phyloP scores from a whole-genome alignment of 2,329 filamentous ascomycete genomes.

The Plectosphaerella cucumerina region DNA sequence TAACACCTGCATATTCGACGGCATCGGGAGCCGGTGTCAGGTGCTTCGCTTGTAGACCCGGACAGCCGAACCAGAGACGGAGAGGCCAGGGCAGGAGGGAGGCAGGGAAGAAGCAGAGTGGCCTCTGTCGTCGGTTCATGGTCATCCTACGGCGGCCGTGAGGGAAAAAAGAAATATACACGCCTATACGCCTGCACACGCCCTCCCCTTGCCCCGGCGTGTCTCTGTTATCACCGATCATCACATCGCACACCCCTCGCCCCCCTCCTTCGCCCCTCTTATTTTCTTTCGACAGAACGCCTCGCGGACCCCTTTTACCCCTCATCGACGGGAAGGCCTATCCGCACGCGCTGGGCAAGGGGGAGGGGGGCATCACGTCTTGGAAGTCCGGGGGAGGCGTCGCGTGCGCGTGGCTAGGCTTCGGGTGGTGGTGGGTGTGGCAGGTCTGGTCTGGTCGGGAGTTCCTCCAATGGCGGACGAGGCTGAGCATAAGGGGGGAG shows the following conservation, averaged over 20 bases:
- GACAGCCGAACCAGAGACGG: constrained; percentile 17
- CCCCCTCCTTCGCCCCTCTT: neutral
- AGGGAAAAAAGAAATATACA: neutral
- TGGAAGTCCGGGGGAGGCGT: neutral
- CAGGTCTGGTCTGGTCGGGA: no score
- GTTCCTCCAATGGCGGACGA: neutral
- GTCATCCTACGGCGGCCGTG: no score
- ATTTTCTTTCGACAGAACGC: neutral
- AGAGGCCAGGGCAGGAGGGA: constrained; percentile 6
- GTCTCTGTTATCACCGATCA: neutral
- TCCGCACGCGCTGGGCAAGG: neutral
- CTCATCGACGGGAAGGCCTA: neutral
- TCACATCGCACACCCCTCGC: neutral
- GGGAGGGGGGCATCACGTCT: neutral
- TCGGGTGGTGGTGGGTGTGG: neutral
- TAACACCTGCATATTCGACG: constrained; percentile 68
- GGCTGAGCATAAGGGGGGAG: neutral
- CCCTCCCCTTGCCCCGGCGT: neutral
- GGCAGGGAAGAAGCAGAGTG: constrained; percentile 6
- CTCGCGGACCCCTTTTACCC: neutral
- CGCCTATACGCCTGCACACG: neutral
- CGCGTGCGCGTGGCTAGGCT: neutral
- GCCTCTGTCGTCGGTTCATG: neutral
- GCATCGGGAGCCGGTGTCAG: constrained; percentile 59
- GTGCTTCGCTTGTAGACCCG: constrained; percentile 45